Evolutionary conservation across 148 eudicot species (phyloP), one percentile per base, ranked within the genome.

Genomic region (Spergularia marina): DNA sequence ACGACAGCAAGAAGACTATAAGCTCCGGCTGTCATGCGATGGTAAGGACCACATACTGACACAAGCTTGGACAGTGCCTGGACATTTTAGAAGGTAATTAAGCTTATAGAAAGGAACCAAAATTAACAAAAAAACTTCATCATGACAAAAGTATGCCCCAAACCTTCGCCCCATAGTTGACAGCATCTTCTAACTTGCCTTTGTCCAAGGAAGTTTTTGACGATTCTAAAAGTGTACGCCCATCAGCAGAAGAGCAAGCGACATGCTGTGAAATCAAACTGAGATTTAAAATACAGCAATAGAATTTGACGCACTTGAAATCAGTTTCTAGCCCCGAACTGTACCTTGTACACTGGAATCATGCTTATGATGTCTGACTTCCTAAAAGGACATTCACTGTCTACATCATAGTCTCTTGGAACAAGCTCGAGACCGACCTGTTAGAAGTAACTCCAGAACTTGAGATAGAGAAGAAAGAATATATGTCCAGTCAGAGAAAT

Each of bases 231-330:
- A 93, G 82, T 47, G 92, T 89, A 75, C 98, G 96, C 12, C 98
- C 98, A 86, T 93, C 98, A 55, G 98, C 98, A 82, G 98, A 89
- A 73, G 98, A 93, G 80, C 98, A 93, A 63, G 98, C 97, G 78
- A 83, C 96, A 82, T 94, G 98, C 98, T 89, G 87, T 68, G 72
- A 65, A 79, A 64, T 59, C 40, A 74, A 47, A 75, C 49, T 62
- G 53, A 71, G 21, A 55, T 68, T 39, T 84, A 53, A 51, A 84
- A 74, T 73, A 66, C 76, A 21, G 63, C 30, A 55, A 47, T 39
- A 34, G 57, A 62, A 61, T 59, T 67, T 63, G 10, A 74, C 55
- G 62, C 41, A 40, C 16, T 70, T 49, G 70, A 25, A 14, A 53
- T 12, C 15, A 57, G 13, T 12, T 66, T 77, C 12, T 61, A 16